A percentile compares a stretch with the other conserved stretches of the same genome.
phyloP scores from a whole-genome alignment of 1,139 yeast species.

The Yamadazyma trypodendri region DNA sequence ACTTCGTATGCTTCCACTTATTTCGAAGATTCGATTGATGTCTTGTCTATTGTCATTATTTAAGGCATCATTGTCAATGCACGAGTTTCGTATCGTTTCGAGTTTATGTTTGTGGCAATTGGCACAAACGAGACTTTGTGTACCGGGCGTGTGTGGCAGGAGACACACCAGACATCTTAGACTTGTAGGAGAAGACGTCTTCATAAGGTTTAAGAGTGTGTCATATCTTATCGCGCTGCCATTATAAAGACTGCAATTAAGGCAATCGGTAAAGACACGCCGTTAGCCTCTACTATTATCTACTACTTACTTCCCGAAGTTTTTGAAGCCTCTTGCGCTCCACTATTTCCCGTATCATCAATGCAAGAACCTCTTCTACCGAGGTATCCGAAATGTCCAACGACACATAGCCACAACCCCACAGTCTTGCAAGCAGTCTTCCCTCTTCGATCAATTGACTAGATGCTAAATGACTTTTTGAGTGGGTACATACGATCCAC shows the following conservation, averaged over 20 bases:
- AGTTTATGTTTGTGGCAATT: constrained; percentile 21
- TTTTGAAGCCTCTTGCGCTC: constrained; percentile 37
- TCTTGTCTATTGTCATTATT: constrained; percentile 21
- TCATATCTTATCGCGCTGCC: constrained; percentile 6
- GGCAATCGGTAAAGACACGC: constrained; percentile 1
- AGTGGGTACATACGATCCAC: constrained; percentile 63
- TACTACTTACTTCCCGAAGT: constrained; percentile 1
- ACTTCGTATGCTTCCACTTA: constrained; percentile 16
- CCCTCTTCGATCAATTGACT: constrained; percentile 60
- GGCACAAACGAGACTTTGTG: constrained; percentile 21
- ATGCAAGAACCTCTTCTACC: constrained; percentile 54
- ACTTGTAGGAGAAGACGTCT: too few relatives aligned
- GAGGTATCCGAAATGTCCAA: constrained; percentile 49
- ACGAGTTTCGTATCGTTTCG: constrained; percentile 24
- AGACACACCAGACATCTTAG: constrained; percentile 18
- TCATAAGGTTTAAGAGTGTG: too few relatives aligned
- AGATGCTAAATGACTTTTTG: constrained; percentile 53
- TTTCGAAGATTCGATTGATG: constrained; percentile 28
- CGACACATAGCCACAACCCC: constrained; percentile 66
- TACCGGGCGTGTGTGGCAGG: constrained; percentile 8
- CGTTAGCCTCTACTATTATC: not conserved
- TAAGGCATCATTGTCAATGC: constrained; percentile 24
- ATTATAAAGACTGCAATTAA: too few relatives aligned
- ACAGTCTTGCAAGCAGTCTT: constrained; percentile 48
- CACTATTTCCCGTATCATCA: constrained; percentile 58